Conservation (phyloP, 768 basidiomycete genomes). For the Trametes meyenii region DNA sequence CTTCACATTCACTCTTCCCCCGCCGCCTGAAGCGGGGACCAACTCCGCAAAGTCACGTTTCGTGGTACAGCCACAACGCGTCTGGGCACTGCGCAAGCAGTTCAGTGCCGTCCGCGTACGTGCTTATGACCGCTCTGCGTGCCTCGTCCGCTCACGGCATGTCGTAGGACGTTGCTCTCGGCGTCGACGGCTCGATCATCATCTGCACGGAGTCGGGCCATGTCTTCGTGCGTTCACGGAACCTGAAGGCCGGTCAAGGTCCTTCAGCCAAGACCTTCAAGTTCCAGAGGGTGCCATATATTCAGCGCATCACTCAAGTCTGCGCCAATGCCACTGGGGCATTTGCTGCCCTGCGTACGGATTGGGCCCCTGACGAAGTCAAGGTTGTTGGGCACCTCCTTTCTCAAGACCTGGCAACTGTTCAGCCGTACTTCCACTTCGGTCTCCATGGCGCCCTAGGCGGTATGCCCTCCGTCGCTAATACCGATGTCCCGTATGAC, state of each 20-base stretch:
- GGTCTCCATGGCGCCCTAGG: background rate
- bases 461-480: background rate
- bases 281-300: conserved; percentile 76
- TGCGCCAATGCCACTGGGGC: conserved; percentile 82
- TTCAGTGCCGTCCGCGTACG: conserved; percentile 80
- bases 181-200: conserved; percentile 84
- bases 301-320: conserved; percentile 87
- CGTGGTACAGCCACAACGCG: conserved; percentile 77
- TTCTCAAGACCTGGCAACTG: conserved; percentile 61
- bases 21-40: conserved; percentile 34
- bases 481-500: background rate
- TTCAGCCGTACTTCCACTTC: conserved; percentile 61
- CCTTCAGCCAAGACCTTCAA: conserved; percentile 57
- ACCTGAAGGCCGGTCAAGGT: conserved; percentile 29
- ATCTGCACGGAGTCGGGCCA: conserved; percentile 95
- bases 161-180: conserved; percentile 81
- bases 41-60: conserved; percentile 31
- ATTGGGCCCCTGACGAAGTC: conserved; percentile 64
- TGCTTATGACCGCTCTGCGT: background rate
- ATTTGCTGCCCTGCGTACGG: conserved; percentile 81
- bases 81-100: conserved; percentile 88
- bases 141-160: background rate
- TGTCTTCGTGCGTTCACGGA: conserved; percentile 80
- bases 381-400: conserved; percentile 56
- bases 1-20: conserved; percentile 70